A percentile compares a stretch with the other conserved stretches of the same genome.
phyloP scores from a whole-genome alignment of 257 asterid genomes.

The Solanum appendiculatum region DNA sequence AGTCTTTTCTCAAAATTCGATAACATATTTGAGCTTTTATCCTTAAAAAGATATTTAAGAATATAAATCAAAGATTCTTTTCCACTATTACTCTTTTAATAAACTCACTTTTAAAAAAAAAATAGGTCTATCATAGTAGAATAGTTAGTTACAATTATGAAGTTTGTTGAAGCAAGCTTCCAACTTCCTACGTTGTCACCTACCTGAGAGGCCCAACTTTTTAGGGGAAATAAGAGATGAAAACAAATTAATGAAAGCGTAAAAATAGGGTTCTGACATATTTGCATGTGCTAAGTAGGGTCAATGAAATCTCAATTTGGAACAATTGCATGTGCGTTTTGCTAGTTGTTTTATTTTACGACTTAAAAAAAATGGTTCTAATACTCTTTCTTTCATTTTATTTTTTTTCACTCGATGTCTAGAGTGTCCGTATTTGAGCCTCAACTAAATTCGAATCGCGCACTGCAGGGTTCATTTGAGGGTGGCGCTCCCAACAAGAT shows the following conservation, averaged over 20 bases:
- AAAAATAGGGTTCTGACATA: slow-evolving; percentile 11
- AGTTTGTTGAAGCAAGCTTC: not conserved
- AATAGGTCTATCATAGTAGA: not conserved
- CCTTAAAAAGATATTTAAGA: too few relatives aligned
- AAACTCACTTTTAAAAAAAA: too few relatives aligned
- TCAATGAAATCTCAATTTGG: slow-evolving; percentile 42
- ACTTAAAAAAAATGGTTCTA: slow-evolving; percentile 18
- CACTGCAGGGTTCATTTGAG: not conserved
- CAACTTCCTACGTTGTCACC: not conserved
- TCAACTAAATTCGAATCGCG: accelerated
- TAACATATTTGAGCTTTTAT: too few relatives aligned
- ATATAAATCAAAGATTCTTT: too few relatives aligned
- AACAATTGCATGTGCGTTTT: slow-evolving; percentile 69
- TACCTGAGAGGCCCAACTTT: not conserved
- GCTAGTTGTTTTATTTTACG: slow-evolving; percentile 20
- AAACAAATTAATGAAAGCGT: not conserved
- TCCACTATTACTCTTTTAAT: too few relatives aligned
- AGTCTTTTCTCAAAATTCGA: too few relatives aligned
- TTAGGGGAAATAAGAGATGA: not conserved
- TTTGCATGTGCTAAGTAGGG: slow-evolving; percentile 69
- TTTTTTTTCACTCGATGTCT: not conserved
- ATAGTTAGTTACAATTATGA: not conserved
- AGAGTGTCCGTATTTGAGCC: not conserved
- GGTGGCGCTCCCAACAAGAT: not conserved
- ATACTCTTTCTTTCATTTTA: slow-evolving; percentile 2